Base-by-base conservation (phyloP, 768 basidiomycete genomes). In the Boletus insuetus region DNA sequence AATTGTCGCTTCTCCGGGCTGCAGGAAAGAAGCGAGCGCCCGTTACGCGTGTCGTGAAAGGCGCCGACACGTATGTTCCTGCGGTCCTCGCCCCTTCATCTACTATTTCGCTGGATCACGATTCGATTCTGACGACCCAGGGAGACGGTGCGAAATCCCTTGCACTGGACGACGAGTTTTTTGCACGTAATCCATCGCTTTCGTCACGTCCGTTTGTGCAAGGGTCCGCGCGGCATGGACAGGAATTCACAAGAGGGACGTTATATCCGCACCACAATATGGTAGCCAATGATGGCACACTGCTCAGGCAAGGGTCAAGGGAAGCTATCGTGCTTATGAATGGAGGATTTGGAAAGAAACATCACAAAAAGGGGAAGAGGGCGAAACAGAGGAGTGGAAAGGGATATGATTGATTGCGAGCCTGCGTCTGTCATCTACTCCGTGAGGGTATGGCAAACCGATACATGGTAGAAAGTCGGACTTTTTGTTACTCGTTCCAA, bases 351-450 rank as follows among this genome's bases (percentile, higher is more conserved):
- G 82, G 81, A 16, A 96, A 95, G 77, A 94, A 91, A 68, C 85
- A 85, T 60, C 89, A 93, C 76, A 97, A 93, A 73, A 89, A 86
- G 67, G 73, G 79, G 73, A 87, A 89, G 66, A 74, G 86, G 46
- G 82, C 82, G 46, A 98, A 98, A 74, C 89, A 95, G 72, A 78
- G 96, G 58, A 94, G 92, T 66, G 96, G 96, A 14, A 88, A 83
- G 65, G 96, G 96, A 22, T 98, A 98, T 63, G 96, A 97, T 69
- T 82, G 66, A 69, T 32, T 20, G 22, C 14, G 29, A 3, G 14
- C 14, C 29, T 45, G 22, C 13, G 19, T 22, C 20, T 19, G 51
- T 35, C 13, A 14, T 51, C n/a, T 47, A n/a, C 32, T n/a, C 43
- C 29, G 9, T 29, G 24, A 24, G 24, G 24, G 6, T 24, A 24